These are phyloP conservation scores for Ichthyophthirius multifiliis DNA, from an alignment of 169 alveolate genomes.

Conservation along the genomic window DNA sequence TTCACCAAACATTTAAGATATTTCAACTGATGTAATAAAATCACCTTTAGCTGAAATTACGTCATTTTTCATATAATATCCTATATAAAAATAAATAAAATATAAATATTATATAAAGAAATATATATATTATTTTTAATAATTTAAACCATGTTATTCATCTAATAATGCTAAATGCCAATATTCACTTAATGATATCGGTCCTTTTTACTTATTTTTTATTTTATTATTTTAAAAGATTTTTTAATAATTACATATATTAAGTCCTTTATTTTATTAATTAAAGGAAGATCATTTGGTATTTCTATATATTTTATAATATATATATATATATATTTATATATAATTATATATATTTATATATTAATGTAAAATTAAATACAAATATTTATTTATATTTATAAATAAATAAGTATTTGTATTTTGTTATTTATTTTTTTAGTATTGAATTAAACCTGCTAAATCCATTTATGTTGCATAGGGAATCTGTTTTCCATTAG, in stretches of 20 bases:
- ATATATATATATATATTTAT: not conserved
- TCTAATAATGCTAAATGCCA: slow-evolving; percentile 9
- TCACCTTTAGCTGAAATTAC: slow-evolving; percentile 75
- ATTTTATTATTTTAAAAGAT: not conserved
- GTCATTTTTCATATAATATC: slow-evolving; percentile 68
- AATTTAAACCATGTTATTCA: slow-evolving; percentile 15
- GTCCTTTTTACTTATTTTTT: slow-evolving; percentile 2
- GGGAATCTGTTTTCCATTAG: not conserved
- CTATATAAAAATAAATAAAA: not conserved
- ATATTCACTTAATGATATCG: not conserved
- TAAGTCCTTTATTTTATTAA: not conserved
- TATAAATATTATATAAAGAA: not conserved
- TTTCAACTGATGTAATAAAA: slow-evolving; percentile 80
- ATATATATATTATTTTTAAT: not conserved
- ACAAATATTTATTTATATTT: not conserved
- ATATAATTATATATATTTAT: no score
- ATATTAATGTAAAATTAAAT: not conserved
- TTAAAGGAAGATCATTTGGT: not conserved
- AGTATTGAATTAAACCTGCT: not conserved
- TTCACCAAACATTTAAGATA: slow-evolving; percentile 76
- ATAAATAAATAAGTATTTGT: not conserved
- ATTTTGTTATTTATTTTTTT: not conserved
- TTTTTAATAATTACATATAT: not conserved
- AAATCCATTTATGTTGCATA: not conserved
- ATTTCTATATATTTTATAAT: no score